Evolutionary conservation across 331 rosid genomes (phyloP).

Genomic region (Quercus phellos): DNA sequence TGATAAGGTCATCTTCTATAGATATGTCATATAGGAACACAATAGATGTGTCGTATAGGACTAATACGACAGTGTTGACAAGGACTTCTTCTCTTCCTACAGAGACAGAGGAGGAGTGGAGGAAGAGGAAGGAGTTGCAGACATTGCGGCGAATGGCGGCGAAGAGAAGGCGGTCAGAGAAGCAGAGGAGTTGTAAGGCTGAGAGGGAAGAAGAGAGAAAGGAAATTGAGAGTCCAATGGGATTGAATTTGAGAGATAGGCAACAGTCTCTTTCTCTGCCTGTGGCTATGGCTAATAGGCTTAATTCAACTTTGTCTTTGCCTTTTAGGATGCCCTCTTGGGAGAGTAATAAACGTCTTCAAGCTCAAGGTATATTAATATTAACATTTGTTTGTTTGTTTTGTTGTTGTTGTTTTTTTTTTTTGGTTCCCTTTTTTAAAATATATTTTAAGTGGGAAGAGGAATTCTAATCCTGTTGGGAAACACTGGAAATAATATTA

Average conservation of each 20-base stretch:
- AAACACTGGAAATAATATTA: no score
- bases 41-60: constrained; percentile 36
- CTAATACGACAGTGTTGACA: neutral
- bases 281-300: neutral
- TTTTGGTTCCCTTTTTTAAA: no score
- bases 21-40: constrained; percentile 40
- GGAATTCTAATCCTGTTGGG: no score
- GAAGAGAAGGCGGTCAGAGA: constrained; percentile 78
- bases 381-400: neutral
- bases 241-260: constrained; percentile 25
- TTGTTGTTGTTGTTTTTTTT: no score
- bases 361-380: no score
- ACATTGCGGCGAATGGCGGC: constrained; percentile 85
- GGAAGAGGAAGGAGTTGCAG: constrained; percentile 94
- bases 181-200: constrained; percentile 54
- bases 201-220: constrained; percentile 53
- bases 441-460: no score
- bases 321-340: constrained; percentile 36
- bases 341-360: no score
- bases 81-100: constrained; percentile 82
- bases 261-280: neutral
- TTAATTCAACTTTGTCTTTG: constrained; percentile 13
- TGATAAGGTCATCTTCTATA: constrained; percentile 66
- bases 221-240: constrained; percentile 29
- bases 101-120: constrained; percentile 92